Conservation (phyloP, 345 rosid genomes). For the Populus euphratica region DNA sequence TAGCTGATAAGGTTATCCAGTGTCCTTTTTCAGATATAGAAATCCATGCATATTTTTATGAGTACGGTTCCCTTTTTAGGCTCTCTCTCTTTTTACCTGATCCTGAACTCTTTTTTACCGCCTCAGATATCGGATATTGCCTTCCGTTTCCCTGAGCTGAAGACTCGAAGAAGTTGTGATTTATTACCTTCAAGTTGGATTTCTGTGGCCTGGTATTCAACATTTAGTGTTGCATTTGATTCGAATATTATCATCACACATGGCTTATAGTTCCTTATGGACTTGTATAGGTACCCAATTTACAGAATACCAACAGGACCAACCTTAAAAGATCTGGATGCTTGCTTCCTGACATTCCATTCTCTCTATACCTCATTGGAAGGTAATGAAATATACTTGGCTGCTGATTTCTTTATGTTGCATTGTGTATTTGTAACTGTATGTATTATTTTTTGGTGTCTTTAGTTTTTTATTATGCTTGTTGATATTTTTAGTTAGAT, state of each 20-base stretch:
- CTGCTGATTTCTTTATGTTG: neutral
- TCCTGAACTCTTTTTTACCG: neutral
- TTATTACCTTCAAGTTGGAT: conserved; percentile 28
- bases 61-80: neutral
- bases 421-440: neutral
- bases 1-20: conserved; percentile 25
- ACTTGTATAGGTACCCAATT: conserved; percentile 29
- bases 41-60: neutral
- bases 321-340: conserved; percentile 30
- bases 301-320: conserved; percentile 34
- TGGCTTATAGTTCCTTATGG: conserved; percentile 8
- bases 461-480: neutral
- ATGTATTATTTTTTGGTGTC: neutral
- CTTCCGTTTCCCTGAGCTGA: conserved; percentile 23
- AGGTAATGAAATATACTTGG: conserved; percentile 11
- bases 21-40: neutral
- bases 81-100: neutral
- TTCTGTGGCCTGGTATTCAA: conserved; percentile 33
- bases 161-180: conserved; percentile 25
- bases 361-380: conserved; percentile 23
- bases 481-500: neutral
- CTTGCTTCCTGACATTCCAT: conserved; percentile 30
- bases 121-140: conserved; percentile 24
- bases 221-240: neutral
- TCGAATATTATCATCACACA: neutral